Evolutionary conservation across 2,329 filamentous ascomycete species (phyloP), one percentile per base, ranked within the genome.

Genomic region (Trichoderma koningiopsis): DNA sequence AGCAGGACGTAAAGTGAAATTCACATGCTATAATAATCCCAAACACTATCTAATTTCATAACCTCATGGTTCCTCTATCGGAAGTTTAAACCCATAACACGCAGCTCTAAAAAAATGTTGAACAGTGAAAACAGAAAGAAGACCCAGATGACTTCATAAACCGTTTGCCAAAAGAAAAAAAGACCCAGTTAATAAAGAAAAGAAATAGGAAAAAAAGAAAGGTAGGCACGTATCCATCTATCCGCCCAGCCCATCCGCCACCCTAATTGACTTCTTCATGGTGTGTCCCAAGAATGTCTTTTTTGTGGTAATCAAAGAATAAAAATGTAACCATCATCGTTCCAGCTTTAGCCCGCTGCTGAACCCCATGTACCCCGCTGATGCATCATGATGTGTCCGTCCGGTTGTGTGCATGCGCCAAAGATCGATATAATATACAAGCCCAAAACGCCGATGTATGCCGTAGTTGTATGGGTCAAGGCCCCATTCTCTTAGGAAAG

Each of bases 391-490:
- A 49, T 68, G 43, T 60, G 56, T 59, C 64, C 63, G 37, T 57
- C 53, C 53, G 49, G 19, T 58, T 58, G 63, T 66, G 63, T 58
- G 63, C 63, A 53, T 58, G 63, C 63, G 63, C 63, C 62, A 24
- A 66, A 58, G n/a, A n/a, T 66, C 40, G 52, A 66, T 57, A 66
- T 47, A 53, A 66, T 66, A 33, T 57, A 49, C 63, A 47, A 66
- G 53, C 57, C 53, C 63, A 53, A 66, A 66, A 66, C 63, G 63
- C 63, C 63, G 29, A 66, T 58, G 63, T 35, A 58, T 66, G 63
- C 53, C 56, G 43, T 56, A 61, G 35, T 6, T 56, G 35, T 52
- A 52, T 7, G 59, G n/a, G 29, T 52, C 40, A 5, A 49, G 59
- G 59, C 35, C 33, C 52, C 24, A 14, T 8, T 56, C 5, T 19